These are phyloP conservation scores for Chaetomium sp. DNA, from an alignment of 2,329 filamentous ascomycete species.

Conservation along the genomic window DNA sequence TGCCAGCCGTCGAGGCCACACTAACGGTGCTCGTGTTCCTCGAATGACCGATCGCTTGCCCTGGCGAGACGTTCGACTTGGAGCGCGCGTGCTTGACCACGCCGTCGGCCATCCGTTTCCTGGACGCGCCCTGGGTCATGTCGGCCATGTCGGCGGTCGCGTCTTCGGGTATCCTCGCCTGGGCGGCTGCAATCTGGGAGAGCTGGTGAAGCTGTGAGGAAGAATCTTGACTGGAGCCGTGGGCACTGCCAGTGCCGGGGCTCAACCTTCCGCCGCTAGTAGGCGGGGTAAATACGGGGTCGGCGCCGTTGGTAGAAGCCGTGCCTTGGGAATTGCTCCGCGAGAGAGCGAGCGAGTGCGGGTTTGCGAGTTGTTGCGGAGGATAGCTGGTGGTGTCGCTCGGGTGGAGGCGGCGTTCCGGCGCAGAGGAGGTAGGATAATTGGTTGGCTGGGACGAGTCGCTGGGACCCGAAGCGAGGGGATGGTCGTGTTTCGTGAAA, in stretches of 20 bases:
- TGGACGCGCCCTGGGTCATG: slow-evolving; percentile 31
- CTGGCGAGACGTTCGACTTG: slow-evolving; percentile 40
- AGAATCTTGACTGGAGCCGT: slow-evolving; percentile 46
- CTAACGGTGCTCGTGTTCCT: slow-evolving; percentile 66
- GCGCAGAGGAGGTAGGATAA: slow-evolving; percentile 1
- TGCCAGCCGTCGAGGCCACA: slow-evolving; percentile 53
- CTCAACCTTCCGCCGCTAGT: slow-evolving; percentile 38
- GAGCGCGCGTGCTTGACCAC: slow-evolving; percentile 52
- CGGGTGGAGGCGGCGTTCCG: slow-evolving; percentile 1
- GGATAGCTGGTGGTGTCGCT: background rate
- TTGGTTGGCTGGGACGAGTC: slow-evolving; percentile 2
- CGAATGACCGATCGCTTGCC: slow-evolving; percentile 51
- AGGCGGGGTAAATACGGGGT: slow-evolving; percentile 39
- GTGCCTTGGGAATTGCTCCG: slow-evolving; percentile 41
- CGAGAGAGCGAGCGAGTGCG: slow-evolving; percentile 23
- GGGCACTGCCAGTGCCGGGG: slow-evolving; percentile 32
- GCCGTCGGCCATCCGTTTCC: slow-evolving; percentile 74
- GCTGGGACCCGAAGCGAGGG: background rate
- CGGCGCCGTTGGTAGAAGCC: slow-evolving; percentile 32
- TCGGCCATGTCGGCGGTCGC: slow-evolving; percentile 31
- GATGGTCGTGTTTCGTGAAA: slow-evolving; percentile 12
- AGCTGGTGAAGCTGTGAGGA: slow-evolving; percentile 53
- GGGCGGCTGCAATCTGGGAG: slow-evolving; percentile 51
- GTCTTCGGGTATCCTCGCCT: slow-evolving; percentile 41
- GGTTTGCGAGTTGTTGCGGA: slow-evolving; percentile 10